Evolutionary conservation across 139 green algal species (phyloP).

Genomic region (Micractinium conductrix): DNA sequence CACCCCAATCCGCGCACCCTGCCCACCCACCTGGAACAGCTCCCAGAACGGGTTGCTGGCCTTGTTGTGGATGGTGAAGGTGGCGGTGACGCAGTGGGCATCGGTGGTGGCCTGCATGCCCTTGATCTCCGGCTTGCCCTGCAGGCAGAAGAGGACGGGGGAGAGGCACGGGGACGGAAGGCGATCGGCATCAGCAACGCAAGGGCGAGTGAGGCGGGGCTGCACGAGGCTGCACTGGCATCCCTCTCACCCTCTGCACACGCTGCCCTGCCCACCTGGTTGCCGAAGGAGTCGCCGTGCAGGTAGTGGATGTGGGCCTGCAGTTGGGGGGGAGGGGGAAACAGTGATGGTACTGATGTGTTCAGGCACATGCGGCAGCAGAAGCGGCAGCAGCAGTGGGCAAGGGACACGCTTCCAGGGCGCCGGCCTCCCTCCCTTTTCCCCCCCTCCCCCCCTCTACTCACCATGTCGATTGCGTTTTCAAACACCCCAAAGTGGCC

Average conservation of each 20-base stretch:
- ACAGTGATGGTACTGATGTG: no score
- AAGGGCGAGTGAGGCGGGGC: no score
- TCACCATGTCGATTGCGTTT: constrained; percentile 85
- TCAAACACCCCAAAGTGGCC: constrained; percentile 81
- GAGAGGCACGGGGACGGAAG: background rate
- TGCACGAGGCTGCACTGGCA: no score
- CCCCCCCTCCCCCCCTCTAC: no score
- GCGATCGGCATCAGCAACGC: no score
- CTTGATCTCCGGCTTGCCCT: constrained; percentile 64
- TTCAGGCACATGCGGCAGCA: background rate
- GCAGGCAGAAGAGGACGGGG: background rate
- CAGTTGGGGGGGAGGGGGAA: background rate
- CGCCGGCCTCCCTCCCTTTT: no score
- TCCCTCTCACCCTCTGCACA: no score
- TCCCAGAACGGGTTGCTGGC: constrained; percentile 77
- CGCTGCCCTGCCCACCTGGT: constrained; percentile 30
- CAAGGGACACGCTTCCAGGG: no score
- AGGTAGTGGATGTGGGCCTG: constrained; percentile 89
- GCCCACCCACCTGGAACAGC: constrained; percentile 52
- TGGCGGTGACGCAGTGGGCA: constrained; percentile 48
- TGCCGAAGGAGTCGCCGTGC: constrained; percentile 64
- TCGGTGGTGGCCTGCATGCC: constrained; percentile 63
- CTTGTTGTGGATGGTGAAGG: constrained; percentile 83
- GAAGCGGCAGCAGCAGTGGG: background rate
- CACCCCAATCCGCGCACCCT: background rate